Base-by-base conservation (phyloP, 495 filamentous ascomycete genomes). In the Halenospora varia region DNA sequence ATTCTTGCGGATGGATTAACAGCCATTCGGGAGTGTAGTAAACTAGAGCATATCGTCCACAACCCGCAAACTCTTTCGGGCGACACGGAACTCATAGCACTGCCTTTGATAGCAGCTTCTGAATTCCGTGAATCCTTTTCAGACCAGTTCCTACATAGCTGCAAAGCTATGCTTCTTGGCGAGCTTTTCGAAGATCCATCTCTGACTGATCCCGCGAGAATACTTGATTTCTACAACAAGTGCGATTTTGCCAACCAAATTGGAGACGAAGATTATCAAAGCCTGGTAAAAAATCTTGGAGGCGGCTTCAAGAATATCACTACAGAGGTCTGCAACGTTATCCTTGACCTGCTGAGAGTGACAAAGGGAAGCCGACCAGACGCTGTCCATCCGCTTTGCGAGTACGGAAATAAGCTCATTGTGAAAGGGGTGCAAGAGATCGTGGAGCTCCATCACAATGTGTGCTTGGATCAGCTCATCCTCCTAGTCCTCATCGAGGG, bases 401-500 rank as follows among this genome's bases (percentile, higher is more conserved):
- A 77, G 42, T 87, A 92, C 64, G 93, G 93, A 11, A 79, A 82
- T 2, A 87, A 82, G 57, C 73, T 89, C 3, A 73, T 92, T 10
- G 78, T 95, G 9, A 84, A 81, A 25, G 86, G 87, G 19, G 83
- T 88, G 2, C 87, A 92, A 62, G 94, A 97, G 65, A 85, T 85
- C 11, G 81, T 91, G 22, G 74, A 84, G 47, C 67, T 87, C 4
- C 83, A 87, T 56, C 82, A 81, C 60, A 79, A 81, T 29, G 75
- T 92, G 15, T 82, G 95, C 15, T 83, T 90, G 47, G 87, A 90
- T 67, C 80, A 97, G n/a, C 68, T 96, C 1, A 75, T 92, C n/a
- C 73, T 97, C 3, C 77, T 94, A 10, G 77, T 92, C 17, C 88
- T 96, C 61, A 82, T 97, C 68, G 87, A 89, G 64, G 82, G 82